Evolutionary conservation across 2,329 filamentous ascomycete genomes (phyloP).

Genomic region (Lachnellula arida): DNA sequence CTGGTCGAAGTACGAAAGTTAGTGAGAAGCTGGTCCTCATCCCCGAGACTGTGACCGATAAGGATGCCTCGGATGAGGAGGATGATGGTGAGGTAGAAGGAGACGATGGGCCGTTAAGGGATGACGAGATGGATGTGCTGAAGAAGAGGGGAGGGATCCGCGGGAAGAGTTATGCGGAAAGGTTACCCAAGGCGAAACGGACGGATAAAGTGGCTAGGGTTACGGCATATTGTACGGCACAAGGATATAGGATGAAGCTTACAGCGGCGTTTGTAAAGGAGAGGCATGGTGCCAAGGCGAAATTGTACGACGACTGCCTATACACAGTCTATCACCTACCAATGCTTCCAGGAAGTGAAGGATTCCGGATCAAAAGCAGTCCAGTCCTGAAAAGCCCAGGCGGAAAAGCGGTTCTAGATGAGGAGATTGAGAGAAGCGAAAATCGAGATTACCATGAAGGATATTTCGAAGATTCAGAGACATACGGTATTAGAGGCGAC

Average conservation of each 20-base stretch:
- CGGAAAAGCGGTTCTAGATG: constrained; percentile 85
- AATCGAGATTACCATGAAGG: constrained; percentile 84
- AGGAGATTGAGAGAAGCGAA: constrained; percentile 95
- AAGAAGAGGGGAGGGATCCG: constrained; percentile 56
- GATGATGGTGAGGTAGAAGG: constrained; percentile 48
- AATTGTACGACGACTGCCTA: constrained; percentile 95
- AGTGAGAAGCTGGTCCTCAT: constrained; percentile 96
- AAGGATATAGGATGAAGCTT: constrained; percentile 83
- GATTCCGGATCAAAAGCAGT: constrained; percentile 83
- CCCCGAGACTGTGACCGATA: constrained; percentile 78
- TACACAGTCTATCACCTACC: constrained; percentile 95
- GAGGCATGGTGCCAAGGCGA: constrained; percentile 85
- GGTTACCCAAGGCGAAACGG: constrained; percentile 80
- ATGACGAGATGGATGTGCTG: constrained; percentile 63
- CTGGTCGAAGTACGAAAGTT: constrained; percentile 85
- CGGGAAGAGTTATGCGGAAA: constrained; percentile 90
- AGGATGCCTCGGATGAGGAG: constrained; percentile 55
- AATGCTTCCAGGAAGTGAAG: constrained; percentile 76
- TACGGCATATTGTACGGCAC: constrained; percentile 94
- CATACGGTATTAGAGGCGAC: constrained; percentile 44
- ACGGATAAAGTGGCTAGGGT: constrained; percentile 84
- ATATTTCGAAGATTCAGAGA: constrained; percentile 71
- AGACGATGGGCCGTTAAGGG: constrained; percentile 60
- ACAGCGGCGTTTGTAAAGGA: constrained; percentile 87
- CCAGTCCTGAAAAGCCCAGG: constrained; percentile 90